phyloP scores from a whole-genome alignment of 139 green algal species.

The Ettlia oleoabundans region DNA sequence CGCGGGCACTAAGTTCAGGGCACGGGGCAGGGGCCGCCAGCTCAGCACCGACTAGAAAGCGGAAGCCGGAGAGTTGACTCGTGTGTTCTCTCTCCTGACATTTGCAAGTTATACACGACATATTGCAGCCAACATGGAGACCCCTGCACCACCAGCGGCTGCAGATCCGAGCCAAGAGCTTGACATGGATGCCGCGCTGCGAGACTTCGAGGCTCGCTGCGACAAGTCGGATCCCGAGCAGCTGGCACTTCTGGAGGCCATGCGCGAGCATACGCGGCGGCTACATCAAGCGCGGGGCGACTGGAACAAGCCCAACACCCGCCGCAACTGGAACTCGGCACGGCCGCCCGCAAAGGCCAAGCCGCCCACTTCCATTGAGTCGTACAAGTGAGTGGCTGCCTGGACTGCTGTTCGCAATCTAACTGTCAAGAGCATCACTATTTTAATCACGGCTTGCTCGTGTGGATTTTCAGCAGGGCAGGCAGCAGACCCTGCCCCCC shows the following conservation, averaged over 20 bases:
- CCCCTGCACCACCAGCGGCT: not conserved
- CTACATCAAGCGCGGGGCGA: conserved; percentile 36
- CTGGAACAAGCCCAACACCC: conserved; percentile 36
- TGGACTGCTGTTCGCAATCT: no score
- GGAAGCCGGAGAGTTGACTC: not conserved
- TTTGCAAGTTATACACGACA: no score
- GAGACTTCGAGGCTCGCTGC: conserved; percentile 24
- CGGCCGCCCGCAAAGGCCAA: not conserved
- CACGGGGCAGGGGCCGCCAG: no score
- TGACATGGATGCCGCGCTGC: conserved; percentile 18
- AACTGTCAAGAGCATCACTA: no score
- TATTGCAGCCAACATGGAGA: not conserved
- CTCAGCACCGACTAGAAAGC: no score
- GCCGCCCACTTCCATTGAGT: not conserved
- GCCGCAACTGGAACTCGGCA: conserved; percentile 40
- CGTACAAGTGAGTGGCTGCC: conserved; percentile 17
- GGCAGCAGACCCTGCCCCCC: not conserved
- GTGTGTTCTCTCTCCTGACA: not conserved
- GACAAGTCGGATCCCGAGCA: conserved; percentile 44
- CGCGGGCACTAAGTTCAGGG: no score
- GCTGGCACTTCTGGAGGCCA: conserved; percentile 36
- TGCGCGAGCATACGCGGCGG: conserved; percentile 33
- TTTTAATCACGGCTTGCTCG: no score
- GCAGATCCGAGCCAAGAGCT: not conserved
- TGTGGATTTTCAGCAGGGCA: no score